Base-by-base conservation (phyloP, 768 basidiomycete species). In the Xerocomellus amylosporus region DNA sequence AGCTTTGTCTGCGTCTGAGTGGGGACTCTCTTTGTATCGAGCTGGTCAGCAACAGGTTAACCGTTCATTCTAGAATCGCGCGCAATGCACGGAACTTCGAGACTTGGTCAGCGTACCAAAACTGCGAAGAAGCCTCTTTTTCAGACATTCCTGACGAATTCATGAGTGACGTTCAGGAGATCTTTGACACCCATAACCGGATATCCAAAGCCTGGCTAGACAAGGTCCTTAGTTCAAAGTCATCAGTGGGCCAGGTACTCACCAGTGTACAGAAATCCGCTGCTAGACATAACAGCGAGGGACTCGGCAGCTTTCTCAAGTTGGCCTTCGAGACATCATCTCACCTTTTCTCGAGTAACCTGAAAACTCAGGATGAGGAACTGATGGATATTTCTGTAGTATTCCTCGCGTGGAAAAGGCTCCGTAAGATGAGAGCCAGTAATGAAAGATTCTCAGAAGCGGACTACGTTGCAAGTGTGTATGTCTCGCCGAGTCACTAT, bases 391-490 rank as follows among this genome's bases (percentile, higher is more conserved):
- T 82, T 28, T 65, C 69, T 26, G 63, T 58, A 5, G 77, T 81
- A 9, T 77, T 73, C 47, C 65, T 67, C 4, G 77, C 79, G 15
- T 83, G 80, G 79, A 69, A 72, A 26, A 72, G 71, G 36, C 67
- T 81, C 8, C 61, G 65, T 9, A 67, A 64, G 51, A 80, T 82
- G 78, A 73, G 66, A n/a, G 64, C 64, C 6, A 73, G 74, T 6
- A 73, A 73, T 19, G 76, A 79, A 49, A 80, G 72, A 60, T 77
- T 74, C 69, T 80, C 78, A 3, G 82, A 84, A 58, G 79, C 81
- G 1, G 82, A 82, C 56, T 81, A 74, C 53, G 79, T 74, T 15
- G 74, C 76, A n/a, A 79, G 78, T 46, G 80, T 83, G 79, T 84
- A 64, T 46, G 79, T 66, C 51, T 47, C 12, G 28, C 2, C 19